These are phyloP conservation scores for Gossypioides kirkii DNA, from an alignment of 345 rosid genomes.

Conservation along the genomic window DNA sequence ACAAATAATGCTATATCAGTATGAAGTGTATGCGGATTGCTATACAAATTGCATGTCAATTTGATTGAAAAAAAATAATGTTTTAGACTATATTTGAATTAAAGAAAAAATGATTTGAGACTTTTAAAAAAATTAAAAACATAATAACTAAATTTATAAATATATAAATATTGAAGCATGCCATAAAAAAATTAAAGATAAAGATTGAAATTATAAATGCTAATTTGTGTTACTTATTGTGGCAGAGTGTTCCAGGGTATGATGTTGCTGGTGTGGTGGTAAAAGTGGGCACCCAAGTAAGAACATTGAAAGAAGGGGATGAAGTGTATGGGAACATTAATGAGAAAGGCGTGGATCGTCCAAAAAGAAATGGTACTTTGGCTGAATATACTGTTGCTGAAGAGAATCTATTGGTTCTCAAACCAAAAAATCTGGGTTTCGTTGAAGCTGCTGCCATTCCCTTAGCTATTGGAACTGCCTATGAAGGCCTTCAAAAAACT, in stretches of 20 bases:
- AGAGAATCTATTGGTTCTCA: slow-evolving; percentile 71
- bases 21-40: too few species aligned
- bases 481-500: slow-evolving; percentile 73
- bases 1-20: too few species aligned
- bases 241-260: slow-evolving; percentile 86
- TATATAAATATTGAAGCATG: too few species aligned
- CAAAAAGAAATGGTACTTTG: slow-evolving; percentile 69
- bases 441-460: slow-evolving; percentile 82
- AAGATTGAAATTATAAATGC: not conserved
- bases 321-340: slow-evolving; percentile 82
- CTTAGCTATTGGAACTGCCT: slow-evolving; percentile 72
- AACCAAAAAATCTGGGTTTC: slow-evolving; percentile 74
- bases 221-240: not conserved
- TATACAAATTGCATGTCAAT: too few species aligned
- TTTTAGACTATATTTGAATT: too few species aligned
- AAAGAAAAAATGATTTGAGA: too few species aligned
- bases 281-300: slow-evolving; percentile 67
- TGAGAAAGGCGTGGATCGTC: slow-evolving; percentile 84
- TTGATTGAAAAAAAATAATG: too few species aligned
- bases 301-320: slow-evolving; percentile 67
- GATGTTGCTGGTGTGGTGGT: slow-evolving; percentile 91
- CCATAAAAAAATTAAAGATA: not conserved
- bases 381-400: slow-evolving; percentile 78
- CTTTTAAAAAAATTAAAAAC: too few species aligned
- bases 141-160: too few species aligned